Base-by-base conservation (phyloP, 169 alveolate genomes). In the Plasmodium blacklocki region DNA sequence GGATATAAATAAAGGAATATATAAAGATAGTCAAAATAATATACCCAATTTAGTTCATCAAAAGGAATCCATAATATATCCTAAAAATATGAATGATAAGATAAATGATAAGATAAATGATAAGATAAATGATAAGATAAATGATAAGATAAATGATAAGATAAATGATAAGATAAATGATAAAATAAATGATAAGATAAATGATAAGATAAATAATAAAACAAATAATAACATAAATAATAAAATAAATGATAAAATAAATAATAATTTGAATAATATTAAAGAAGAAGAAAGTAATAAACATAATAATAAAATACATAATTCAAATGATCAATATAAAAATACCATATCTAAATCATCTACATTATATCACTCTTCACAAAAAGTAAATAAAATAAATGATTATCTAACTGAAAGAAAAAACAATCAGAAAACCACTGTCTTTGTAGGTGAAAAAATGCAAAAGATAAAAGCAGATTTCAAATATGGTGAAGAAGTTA, bases 401-500 rank as follows among this genome's bases (percentile, higher is more conserved):
- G 74, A 83, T 14, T 67, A 9, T 43, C 50, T 68, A 23, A 23
- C 39, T n/a, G 78, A 83, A 83, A 68, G 64, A 83, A 83, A 63
- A 14, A 58, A 39, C 29, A 39, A 23, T 43, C 73, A 83, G 15
- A 70, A 58, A 58, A 70, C 71, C 12, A 83, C 91, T 0, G 78
- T 83, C 19, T 83, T 83, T 56, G 91, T 83, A 0, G 91, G 91
- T 5, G 91, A 83, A 32, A 83, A 83, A 63, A 58, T 83, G 29
- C 91, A 83, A 50, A 83, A 83, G 62, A 49, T 47, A 3, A 83
- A 83, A 18, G 91, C 91, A 0, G 91, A 83, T 70, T 83, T 83
- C 18, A 83, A 70, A 63, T 83, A 83, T 72, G 91, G 91, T 0
- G 91, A 83, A 72, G 91, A 70, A n/a, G 50, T 64, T 56, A 54